A percentile compares a stretch with the other conserved stretches of the same genome.
Evolutionary conservation across 345 rosid genomes (phyloP).

Genomic region (Balakata baccata): DNA sequence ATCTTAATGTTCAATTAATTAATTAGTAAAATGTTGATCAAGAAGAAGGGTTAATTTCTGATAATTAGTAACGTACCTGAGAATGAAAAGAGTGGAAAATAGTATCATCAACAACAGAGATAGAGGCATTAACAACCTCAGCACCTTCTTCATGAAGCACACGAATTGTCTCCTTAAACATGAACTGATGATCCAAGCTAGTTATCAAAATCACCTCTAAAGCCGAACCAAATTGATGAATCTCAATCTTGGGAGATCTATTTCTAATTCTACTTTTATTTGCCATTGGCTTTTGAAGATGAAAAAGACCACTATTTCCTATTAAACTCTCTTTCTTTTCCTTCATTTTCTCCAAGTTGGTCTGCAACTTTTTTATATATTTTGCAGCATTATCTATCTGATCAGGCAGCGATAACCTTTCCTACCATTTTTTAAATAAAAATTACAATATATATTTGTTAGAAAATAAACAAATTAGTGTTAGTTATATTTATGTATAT

Average conservation of each 20-base stretch:
- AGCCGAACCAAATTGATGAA: conserved; percentile 36
- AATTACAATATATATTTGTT: not conserved
- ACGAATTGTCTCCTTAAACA: conserved; percentile 40
- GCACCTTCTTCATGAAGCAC: conserved; percentile 47
- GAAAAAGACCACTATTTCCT: conserved; percentile 4
- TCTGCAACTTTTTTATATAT: conserved; percentile 55
- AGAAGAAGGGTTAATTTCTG: not conserved
- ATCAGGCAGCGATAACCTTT: conserved; percentile 45
- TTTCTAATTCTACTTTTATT: not conserved
- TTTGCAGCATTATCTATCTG: conserved; percentile 51
- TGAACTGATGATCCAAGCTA: conserved; percentile 33
- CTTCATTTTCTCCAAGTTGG: conserved; percentile 49
- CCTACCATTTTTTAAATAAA: conserved; percentile 29
- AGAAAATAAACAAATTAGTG: not conserved
- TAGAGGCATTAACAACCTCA: conserved; percentile 40
- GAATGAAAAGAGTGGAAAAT: conserved; percentile 45
- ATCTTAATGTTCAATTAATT: not conserved
- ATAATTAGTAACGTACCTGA: conserved; percentile 19
- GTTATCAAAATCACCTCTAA: conserved; percentile 44
- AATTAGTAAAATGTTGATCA: not conserved
- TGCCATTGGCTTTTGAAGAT: too few relatives aligned
- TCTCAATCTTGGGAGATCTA: conserved; percentile 33
- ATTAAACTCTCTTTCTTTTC: conserved; percentile 42
- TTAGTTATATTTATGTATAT: too few relatives aligned
- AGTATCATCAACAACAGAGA: conserved; percentile 32